A percentile compares a stretch with the other conserved stretches of the same genome.
Evolutionary conservation across 2,329 filamentous ascomycete genomes (phyloP).

Genomic region (Zalaria sp.): DNA sequence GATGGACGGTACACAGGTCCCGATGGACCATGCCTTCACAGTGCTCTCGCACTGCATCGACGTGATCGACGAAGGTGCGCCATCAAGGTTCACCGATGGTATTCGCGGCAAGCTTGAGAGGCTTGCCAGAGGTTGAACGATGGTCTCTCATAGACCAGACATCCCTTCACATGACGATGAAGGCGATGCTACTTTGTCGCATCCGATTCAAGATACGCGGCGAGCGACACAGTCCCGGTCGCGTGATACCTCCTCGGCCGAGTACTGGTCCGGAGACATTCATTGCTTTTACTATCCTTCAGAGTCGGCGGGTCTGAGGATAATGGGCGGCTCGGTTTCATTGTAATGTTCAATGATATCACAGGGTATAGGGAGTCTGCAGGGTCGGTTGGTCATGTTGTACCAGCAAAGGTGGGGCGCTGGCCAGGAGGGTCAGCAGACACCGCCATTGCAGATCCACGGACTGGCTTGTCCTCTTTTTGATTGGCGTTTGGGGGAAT

Average conservation of each 20-base stretch:
- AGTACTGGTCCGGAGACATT: not conserved
- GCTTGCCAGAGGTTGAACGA: conserved; percentile 19
- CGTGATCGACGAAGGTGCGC: conserved; percentile 37
- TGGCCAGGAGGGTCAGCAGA: no score
- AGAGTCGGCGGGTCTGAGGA: not conserved
- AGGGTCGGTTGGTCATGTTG: not conserved
- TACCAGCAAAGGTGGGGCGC: not conserved
- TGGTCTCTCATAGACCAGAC: not conserved
- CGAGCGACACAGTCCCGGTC: not conserved
- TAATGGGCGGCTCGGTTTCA: not conserved
- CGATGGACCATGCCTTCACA: conserved; percentile 32
- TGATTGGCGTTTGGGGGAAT: no score
- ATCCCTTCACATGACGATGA: not conserved
- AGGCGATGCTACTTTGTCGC: not conserved
- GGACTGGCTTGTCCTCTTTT: no score
- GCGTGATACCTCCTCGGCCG: not conserved
- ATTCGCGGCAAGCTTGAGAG: conserved; percentile 39
- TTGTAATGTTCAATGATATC: not conserved
- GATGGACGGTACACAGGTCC: conserved; percentile 32
- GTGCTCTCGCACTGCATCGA: conserved; percentile 39
- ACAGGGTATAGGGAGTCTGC: not conserved
- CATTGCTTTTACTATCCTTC: not conserved
- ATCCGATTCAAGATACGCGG: not conserved
- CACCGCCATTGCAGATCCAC: no score
- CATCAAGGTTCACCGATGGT: conserved; percentile 39